Evolutionary conservation across 2,329 filamentous ascomycete genomes (phyloP).

Genomic region (Cladosporium sp.): DNA sequence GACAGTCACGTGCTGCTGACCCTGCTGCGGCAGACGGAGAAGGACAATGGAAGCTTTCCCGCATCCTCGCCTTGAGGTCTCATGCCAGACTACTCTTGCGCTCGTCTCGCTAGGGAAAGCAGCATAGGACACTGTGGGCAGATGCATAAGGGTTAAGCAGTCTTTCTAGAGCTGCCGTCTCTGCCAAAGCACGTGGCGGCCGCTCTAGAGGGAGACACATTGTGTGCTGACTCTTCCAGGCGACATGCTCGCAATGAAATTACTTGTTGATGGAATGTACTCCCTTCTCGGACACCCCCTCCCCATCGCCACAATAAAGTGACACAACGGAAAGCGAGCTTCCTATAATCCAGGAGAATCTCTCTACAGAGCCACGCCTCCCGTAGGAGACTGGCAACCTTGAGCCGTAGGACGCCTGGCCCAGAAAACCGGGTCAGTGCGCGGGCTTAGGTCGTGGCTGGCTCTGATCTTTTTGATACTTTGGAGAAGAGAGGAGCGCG

Average conservation of each 20-base stretch:
- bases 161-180: no score
- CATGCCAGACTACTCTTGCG: no score
- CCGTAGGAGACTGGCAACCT: constrained; percentile 59
- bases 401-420: constrained; percentile 47
- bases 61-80: no score
- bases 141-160: no score
- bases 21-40: no score
- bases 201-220: no score
- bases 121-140: no score
- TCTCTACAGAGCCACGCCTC: constrained; percentile 59
- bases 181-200: no score
- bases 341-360: constrained; percentile 56
- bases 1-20: no score
- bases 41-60: no score
- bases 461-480: constrained; percentile 58
- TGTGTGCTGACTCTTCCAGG: no score
- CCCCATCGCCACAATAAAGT: constrained; percentile 67
- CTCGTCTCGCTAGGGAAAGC: no score
- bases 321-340: constrained; percentile 64
- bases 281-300: constrained; percentile 66
- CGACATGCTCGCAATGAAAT: not conserved
- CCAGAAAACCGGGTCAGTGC: constrained; percentile 27
- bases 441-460: constrained; percentile 64
- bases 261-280: constrained; percentile 42
- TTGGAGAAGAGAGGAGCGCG: constrained; percentile 32